phyloP scores from a whole-genome alignment of 2,329 filamentous ascomycete genomes.

The Coniella lustricola region DNA sequence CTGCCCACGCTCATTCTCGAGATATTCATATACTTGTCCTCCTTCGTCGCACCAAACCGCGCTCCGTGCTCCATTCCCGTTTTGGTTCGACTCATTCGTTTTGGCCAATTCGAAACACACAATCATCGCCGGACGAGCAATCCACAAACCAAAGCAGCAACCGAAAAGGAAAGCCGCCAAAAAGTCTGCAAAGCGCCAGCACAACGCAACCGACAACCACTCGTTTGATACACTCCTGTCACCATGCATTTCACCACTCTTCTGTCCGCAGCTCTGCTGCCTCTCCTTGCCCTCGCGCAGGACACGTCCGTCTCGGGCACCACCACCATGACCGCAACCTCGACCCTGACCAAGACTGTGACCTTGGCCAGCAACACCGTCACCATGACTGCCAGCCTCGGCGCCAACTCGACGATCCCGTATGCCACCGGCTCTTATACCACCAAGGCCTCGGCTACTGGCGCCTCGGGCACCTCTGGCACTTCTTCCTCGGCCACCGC shows the following conservation, averaged over 20 bases:
- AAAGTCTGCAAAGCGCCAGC: background rate
- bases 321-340: constrained; percentile 42
- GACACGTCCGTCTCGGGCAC: constrained; percentile 33
- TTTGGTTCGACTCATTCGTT: constrained; percentile 12
- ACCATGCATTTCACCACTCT: constrained; percentile 39
- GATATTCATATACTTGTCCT: constrained; percentile 4
- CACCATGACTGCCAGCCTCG: constrained; percentile 18
- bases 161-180: background rate
- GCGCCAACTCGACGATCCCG: constrained; percentile 21
- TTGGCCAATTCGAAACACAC: constrained; percentile 14
- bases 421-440: constrained; percentile 25
- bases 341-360: constrained; percentile 43
- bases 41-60: constrained; percentile 3
- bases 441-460: constrained; percentile 10
- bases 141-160: background rate
- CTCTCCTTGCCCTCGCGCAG: constrained; percentile 45
- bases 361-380: constrained; percentile 32
- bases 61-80: constrained; percentile 1
- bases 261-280: constrained; percentile 42
- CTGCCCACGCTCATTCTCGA: constrained; percentile 22
- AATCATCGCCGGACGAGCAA: constrained; percentile 10
- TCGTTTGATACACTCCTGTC: constrained; percentile 14
- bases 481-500: constrained; percentile 27
- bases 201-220: constrained; percentile 7
- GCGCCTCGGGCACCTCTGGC: constrained; percentile 22